A percentile compares a stretch with the other conserved stretches of the same genome.
These are phyloP conservation scores for Rhodofomes roseus DNA, from an alignment of 1,284 basidiomycete genomes.

Conservation along the genomic window DNA sequence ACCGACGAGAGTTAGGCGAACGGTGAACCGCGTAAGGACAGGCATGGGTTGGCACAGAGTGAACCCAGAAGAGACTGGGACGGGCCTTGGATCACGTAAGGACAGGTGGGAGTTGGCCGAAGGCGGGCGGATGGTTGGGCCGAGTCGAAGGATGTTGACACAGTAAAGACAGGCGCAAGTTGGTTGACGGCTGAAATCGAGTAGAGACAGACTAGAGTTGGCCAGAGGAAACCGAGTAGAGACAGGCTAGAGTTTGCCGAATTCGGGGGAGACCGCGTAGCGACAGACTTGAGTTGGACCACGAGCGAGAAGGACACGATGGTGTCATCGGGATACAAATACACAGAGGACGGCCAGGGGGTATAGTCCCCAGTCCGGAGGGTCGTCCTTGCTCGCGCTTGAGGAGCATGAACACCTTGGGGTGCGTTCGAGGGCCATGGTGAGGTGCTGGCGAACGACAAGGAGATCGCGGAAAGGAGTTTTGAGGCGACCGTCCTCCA, in stretches of 20 bases:
- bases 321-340: background rate
- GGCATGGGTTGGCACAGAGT: background rate
- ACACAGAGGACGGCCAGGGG: background rate
- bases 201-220: background rate
- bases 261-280: background rate
- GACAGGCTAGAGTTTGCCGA: background rate
- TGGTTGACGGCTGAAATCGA: background rate
- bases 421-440: background rate
- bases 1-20: background rate
- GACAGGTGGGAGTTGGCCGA: background rate
- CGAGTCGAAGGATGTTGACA: too few species aligned
- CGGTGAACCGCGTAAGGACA: background rate
- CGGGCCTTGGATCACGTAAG: background rate
- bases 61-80: background rate
- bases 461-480: background rate
- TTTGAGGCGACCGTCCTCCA: background rate
- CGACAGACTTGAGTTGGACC: background rate
- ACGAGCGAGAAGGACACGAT: background rate
- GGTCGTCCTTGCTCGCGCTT: background rate
- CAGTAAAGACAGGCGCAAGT: background rate
- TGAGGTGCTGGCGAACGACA: background rate
- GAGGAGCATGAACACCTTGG: background rate
- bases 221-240: too few species aligned
- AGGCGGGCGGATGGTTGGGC: too few species aligned
- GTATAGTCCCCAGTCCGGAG: background rate